phyloP scores from a whole-genome alignment of 805 yeast genomes.

The Schwanniomyces yamadae region DNA sequence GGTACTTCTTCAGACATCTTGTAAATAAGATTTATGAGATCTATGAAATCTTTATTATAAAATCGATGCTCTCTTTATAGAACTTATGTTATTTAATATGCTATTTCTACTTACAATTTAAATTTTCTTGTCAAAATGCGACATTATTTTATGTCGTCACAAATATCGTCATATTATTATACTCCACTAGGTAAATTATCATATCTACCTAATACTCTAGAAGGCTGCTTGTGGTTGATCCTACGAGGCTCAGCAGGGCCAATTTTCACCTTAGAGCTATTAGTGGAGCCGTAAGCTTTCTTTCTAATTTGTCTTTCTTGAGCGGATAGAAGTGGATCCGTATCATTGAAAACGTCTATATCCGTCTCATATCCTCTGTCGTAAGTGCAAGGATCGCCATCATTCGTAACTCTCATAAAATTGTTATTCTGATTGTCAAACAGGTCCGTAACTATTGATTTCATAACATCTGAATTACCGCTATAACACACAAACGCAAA shows the following conservation, averaged over 20 bases:
- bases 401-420: slow-evolving; percentile 37
- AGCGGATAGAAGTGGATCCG: slow-evolving; percentile 31
- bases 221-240: slow-evolving; percentile 20
- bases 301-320: too few relatives aligned
- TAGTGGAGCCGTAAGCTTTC: not conserved
- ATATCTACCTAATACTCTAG: slow-evolving; percentile 20
- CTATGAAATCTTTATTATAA: too few relatives aligned
- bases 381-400: slow-evolving; percentile 25
- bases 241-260: slow-evolving; percentile 22
- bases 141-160: too few relatives aligned
- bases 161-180: too few relatives aligned
- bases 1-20: slow-evolving; percentile 35
- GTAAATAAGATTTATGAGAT: too few relatives aligned
- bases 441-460: not conserved
- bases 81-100: too few relatives aligned
- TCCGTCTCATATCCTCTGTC: slow-evolving; percentile 47
- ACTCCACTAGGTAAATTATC: slow-evolving; percentile 20
- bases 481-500: slow-evolving; percentile 19
- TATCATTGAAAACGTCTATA: slow-evolving; percentile 34
- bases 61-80: too few relatives aligned
- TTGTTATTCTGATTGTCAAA: not conserved
- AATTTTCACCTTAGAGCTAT: not conserved
- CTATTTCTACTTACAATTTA: too few relatives aligned
- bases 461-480: slow-evolving; percentile 2
- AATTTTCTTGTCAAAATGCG: too few relatives aligned